Base-by-base conservation (phyloP, 1,139 yeast genomes). In the Yamadazyma atlantica region DNA sequence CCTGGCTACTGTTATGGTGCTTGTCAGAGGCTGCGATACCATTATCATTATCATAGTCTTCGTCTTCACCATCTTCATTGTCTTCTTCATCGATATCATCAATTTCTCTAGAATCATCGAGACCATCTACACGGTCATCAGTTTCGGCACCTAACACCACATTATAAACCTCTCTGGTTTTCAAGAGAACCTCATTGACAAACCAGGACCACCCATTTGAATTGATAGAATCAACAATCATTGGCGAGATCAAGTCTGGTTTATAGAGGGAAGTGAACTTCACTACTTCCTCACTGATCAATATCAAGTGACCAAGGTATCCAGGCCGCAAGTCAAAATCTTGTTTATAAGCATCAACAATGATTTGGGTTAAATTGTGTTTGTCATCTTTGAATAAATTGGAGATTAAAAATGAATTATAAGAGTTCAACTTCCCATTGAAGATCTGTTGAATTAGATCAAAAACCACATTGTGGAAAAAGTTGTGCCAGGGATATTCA, bases 391-490 rank as follows among this genome's bases (percentile, higher is more conserved):
- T 56, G 40, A 72, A 71, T 25, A 72, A 51, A 35, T 70, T 74
- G 26, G 70, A 72, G 34, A 72, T 71, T 41, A 72, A 58, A 39
- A 71, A 72, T 0, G 76, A 70, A 42, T 72, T 72, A 48, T 69
- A 72, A 3, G 75, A 69, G 43, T 70, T 70, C 40, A 72, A 57
- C 42, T 72, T 72, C 2, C 76, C 78, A 50, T 71, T 71, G 48
- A 72, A 71, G 6, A 71, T 67, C 44, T 71, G 77, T 45, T 72
- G 78, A 16, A 71, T 60, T 41, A 72, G 55, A 48, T 72, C 78
- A 55, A 72, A 72, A 5, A 72, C 75, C 16, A 72, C 77, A 47
- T 72, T 72, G 46, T 72, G 78, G 53, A 70, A 72, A 49, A 72
- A 71, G 39, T 72, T 72, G 41, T 71, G 73, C 75, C 76, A 72